Base-by-base conservation (phyloP, 169 alveolate species). In the Babesia divergens region DNA sequence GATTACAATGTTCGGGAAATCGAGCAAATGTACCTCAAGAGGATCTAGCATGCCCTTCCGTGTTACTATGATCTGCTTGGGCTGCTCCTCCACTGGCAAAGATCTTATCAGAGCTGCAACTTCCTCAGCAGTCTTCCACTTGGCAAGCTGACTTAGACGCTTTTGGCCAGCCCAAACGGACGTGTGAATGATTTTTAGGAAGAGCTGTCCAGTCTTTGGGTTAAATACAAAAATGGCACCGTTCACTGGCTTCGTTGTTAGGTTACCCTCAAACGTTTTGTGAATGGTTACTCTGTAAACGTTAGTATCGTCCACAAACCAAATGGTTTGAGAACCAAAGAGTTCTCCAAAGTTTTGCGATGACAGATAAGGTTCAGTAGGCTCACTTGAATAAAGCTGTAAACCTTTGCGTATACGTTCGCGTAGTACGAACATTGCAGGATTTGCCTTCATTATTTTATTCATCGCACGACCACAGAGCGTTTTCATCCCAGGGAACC, bases 41-140 rank as follows among this genome's bases (percentile, higher is more conserved):
- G 99, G 99, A 82, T 98, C 99, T 43, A 98, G 91, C 99, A 98
- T 97, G 55, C 99, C 99, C 86, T 96, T 96, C 52, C 99, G 91
- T 14, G 99, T 98, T 29, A 97, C 99, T 35, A 98, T 98, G 70
- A 98, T 96, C 89, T 97, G 98, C 83, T 97, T 97, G 31, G 99
- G 99, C 88, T 98, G 98, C 81, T 98, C 99, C 82, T 98, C 99
- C n/a, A 97, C 98, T 18, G 99, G 99, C 64, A 98, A 82, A 3
- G 99, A 97, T 74, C 99, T 92, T 83, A 98, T 98, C 74, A 98
- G 83, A n/a, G 99, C 99, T n/a, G 99, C 99, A 3, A 97, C 99
- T 86, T 98, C 99, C 84, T 98, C 99, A 0, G 99, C 99, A 1
- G 99, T 98, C 89, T 98, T 98, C 99, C 99, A 98, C 74, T 97